Evolutionary conservation across 2,329 filamentous ascomycete species (phyloP).

Genomic region (Akanthomyces muscarius): DNA sequence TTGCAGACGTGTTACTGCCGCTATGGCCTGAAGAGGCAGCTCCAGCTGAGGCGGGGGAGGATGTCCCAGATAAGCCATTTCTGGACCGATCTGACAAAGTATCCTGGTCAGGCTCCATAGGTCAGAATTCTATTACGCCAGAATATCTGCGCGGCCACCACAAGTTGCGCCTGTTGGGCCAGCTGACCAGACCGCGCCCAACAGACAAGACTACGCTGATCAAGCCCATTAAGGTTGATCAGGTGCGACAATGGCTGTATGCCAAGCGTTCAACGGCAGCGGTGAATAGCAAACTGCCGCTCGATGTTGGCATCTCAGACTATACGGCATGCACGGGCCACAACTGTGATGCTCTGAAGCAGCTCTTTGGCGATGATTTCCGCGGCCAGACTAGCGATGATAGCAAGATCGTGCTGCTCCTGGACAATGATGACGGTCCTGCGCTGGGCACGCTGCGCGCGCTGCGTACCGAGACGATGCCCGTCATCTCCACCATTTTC

Average conservation of each 20-base stretch:
- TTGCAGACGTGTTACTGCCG: conserved; percentile 74
- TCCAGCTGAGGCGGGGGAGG: conserved; percentile 31
- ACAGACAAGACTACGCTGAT: conserved; percentile 51
- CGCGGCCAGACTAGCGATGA: not conserved
- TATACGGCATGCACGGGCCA: conserved; percentile 51
- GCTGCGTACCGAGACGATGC: conserved; percentile 62
- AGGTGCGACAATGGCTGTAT: conserved; percentile 29
- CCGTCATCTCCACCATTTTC: conserved; percentile 69
- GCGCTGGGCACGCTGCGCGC: conserved; percentile 57
- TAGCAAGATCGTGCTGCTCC: conserved; percentile 67
- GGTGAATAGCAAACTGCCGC: conserved; percentile 50
- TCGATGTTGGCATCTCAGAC: conserved; percentile 58
- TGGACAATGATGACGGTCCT: conserved; percentile 67
- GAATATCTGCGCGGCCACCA: conserved; percentile 63
- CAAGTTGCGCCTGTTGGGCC: conserved; percentile 66
- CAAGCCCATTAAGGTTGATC: conserved; percentile 54
- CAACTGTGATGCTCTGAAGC: conserved; percentile 29
- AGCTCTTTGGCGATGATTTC: conserved; percentile 30
- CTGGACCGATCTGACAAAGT: conserved; percentile 59
- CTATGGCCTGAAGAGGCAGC: conserved; percentile 46
- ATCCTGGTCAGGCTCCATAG: conserved; percentile 72
- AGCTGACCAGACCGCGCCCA: conserved; percentile 56
- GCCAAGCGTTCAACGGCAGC: conserved; percentile 42
- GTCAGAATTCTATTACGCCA: conserved; percentile 47
- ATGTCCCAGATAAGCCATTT: conserved; percentile 41